phyloP scores from a whole-genome alignment of 371 early-diverging fungal species.

The Apophysomyces sp. region DNA sequence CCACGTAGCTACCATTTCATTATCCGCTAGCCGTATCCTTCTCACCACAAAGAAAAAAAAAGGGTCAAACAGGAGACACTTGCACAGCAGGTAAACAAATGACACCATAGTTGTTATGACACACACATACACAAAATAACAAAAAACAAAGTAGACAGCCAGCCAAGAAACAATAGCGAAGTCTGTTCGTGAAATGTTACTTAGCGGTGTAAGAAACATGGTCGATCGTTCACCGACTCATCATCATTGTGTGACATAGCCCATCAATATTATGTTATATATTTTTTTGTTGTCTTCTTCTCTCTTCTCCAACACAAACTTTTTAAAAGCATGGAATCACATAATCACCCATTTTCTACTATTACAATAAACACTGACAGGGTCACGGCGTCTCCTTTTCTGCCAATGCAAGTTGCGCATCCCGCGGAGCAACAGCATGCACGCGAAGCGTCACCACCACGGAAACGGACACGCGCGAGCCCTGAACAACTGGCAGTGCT shows the following conservation, averaged over 20 bases:
- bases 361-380: background rate
- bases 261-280: background rate
- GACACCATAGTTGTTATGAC: background rate
- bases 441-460: slow-evolving; percentile 15
- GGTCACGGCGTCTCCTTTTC: background rate
- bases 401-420: background rate
- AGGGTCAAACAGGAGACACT: background rate
- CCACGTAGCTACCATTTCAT: background rate
- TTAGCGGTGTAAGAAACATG: background rate
- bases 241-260: background rate
- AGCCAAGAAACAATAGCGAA: background rate
- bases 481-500: slow-evolving; percentile 68
- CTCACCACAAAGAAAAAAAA: background rate
- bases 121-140: background rate
- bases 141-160: background rate
- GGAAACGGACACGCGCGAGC: slow-evolving; percentile 65
- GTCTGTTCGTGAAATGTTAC: background rate
- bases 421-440: background rate
- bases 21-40: background rate
- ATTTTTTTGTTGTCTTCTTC: background rate
- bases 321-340: background rate
- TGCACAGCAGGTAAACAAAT: background rate
- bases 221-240: slow-evolving; percentile 3
- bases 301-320: background rate
- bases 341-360: background rate